These are phyloP conservation scores for Podaxis sp. DNA, from an alignment of 768 basidiomycete genomes.

Conservation along the genomic window DNA sequence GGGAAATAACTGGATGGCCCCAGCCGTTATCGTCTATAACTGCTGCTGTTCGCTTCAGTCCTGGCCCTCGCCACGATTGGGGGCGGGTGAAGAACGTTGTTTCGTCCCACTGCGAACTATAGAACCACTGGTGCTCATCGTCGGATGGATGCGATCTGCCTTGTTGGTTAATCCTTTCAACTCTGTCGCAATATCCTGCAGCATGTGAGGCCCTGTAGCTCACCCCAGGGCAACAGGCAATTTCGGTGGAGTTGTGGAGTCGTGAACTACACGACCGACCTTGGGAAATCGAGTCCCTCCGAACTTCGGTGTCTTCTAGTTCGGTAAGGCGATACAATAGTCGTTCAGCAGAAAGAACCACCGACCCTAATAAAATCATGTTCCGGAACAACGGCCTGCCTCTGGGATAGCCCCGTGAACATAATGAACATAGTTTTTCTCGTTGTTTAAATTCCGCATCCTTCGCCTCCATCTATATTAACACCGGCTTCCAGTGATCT, in stretches of 20 bases:
- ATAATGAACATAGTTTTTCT: background rate
- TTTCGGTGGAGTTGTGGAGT: slow-evolving; percentile 5
- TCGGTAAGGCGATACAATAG: background rate
- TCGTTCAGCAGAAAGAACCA: too few relatives aligned
- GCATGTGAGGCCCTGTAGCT: background rate
- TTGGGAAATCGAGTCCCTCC: background rate
- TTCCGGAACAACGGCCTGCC: too few relatives aligned
- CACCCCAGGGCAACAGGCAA: background rate
- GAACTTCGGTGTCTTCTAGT: background rate
- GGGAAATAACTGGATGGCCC: background rate
- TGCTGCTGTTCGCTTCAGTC: slow-evolving; percentile 1
- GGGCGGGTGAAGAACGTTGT: slow-evolving; percentile 1
- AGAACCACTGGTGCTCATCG: background rate
- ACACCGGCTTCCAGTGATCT: background rate
- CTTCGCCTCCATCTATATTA: background rate
- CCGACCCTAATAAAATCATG: too few relatives aligned
- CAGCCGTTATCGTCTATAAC: background rate
- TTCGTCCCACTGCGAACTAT: background rate
- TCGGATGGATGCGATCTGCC: background rate
- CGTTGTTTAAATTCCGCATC: background rate
- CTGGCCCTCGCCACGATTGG: background rate
- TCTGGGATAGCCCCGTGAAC: background rate
- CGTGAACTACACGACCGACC: background rate
- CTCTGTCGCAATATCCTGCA: background rate
- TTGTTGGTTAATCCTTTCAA: background rate